Evolutionary conservation across 106 monocot genomes (phyloP), one percentile per base, ranked within the genome.

Genomic region (Cymbidium sinense): DNA sequence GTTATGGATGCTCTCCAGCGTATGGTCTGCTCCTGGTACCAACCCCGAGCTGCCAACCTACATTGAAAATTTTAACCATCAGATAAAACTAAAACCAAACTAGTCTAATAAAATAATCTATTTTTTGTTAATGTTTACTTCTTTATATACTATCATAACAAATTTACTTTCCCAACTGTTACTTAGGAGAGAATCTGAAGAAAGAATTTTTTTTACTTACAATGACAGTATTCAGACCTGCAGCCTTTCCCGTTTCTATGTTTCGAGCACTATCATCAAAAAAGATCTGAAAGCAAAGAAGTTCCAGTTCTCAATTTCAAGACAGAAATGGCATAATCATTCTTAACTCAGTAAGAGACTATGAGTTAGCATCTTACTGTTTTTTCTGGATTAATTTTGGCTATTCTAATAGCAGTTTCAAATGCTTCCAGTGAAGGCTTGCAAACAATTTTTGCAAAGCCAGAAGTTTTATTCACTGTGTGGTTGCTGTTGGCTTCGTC

Each of bases 251-350:
- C 33, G 87, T 70, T 43, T 84, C 89, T 23, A 95, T 87, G 77
- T 95, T 95, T 52, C 95, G 81, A 31, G 77, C 81, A 70, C 91
- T 95, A 78, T 95, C 95, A 69, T 95, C 95, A 37, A 95, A 91
- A 64, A 95, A 95, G 7, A 95, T 78, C 95, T 95, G 86, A 12
- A 77, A 72, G 5, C 10, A 35, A 25, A 77, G 62, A 76, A 50
- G 1, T n/a, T 28, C 29, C n/a, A 44, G 21, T 51, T 18, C 7
- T 21, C 28, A 34, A 41, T 18, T 51, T 69, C 0, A 10, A 43
- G 43, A 27, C 23, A 64, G 34, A 1, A 50, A 61, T 10, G 47
- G 12, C 27, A 35, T 27, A 17, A 69, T 35, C 2, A 72, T 21
- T 17, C 67, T 0, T 50, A 70, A 43, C 30, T 25, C 70, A 73